phyloP scores from a whole-genome alignment of 768 basidiomycete genomes.

The Fomitopsis pulvina region DNA sequence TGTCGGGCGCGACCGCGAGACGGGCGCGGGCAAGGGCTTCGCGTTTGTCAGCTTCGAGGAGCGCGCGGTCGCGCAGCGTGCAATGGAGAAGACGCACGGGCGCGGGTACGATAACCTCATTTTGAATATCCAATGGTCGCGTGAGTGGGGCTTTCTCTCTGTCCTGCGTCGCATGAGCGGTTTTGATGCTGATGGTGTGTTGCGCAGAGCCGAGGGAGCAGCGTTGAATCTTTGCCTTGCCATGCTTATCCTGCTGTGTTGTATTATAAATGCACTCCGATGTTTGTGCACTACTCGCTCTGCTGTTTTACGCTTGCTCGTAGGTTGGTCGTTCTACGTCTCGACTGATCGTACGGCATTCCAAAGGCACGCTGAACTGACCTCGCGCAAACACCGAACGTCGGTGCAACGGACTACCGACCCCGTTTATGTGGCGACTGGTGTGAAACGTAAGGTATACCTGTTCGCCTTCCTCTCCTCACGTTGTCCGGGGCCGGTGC shows the following conservation, averaged over 20 bases:
- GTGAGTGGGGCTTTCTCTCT: constrained; percentile 30
- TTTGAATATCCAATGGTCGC: constrained; percentile 58
- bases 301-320: neutral
- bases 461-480: too few species aligned
- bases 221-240: constrained; percentile 15
- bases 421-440: too few species aligned
- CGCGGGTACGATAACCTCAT: constrained; percentile 92
- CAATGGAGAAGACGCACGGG: constrained; percentile 89
- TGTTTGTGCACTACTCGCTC: neutral
- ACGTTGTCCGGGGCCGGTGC: too few species aligned
- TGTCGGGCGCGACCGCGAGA: constrained; percentile 91
- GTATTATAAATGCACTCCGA: neutral
- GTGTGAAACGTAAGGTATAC: too few species aligned
- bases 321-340: neutral
- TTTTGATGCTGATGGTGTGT: neutral
- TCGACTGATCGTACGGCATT: too few species aligned
- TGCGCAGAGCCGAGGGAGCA: constrained; percentile 33
- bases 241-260: neutral
- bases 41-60: constrained; percentile 97
- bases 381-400: too few species aligned
- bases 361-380: too few species aligned
- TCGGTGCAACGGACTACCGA: too few species aligned
- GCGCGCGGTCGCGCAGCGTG: constrained; percentile 68
- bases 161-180: neutral
- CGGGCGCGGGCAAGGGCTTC: constrained; percentile 92